A percentile compares a stretch with the other conserved stretches of the same genome.
Conservation (phyloP, 2,329 filamentous ascomycete genomes). For the Chaetomium olivaceum region DNA sequence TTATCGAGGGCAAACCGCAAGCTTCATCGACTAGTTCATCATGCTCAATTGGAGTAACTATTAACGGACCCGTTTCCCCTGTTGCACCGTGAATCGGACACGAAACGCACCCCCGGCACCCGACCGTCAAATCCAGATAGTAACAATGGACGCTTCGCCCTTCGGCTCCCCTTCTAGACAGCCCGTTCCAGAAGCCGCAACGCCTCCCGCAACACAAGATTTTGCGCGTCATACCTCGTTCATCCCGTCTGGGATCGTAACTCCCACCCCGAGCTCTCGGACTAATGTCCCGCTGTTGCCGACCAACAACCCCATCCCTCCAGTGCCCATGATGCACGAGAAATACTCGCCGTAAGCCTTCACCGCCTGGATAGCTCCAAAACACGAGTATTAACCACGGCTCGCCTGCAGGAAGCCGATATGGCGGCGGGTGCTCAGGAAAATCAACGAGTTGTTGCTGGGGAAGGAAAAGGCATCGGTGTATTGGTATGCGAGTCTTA, state of each 20-base stretch:
- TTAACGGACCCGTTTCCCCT: not conserved
- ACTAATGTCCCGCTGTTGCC: slow-evolving; percentile 15
- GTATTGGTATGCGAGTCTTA: slow-evolving; percentile 22
- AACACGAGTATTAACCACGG: not conserved
- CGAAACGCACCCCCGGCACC: not conserved
- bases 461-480: slow-evolving; percentile 22
- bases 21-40: not conserved
- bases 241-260: not conserved
- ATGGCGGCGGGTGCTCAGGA: not conserved
- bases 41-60: not conserved
- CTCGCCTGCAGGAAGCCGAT: not conserved
- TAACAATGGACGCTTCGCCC: slow-evolving; percentile 8
- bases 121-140: not conserved
- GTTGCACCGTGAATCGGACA: not conserved
- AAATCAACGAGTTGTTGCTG: slow-evolving; percentile 9
- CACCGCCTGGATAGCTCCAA: not conserved
- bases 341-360: not conserved
- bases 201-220: not conserved
- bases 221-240: slow-evolving; percentile 1
- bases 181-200: slow-evolving; percentile 1
- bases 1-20: not conserved
- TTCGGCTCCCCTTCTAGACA: not conserved
- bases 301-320: slow-evolving; percentile 9
- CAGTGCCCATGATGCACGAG: not conserved
- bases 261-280: slow-evolving; percentile 14